Base-by-base conservation (phyloP, 202 grass and related monocot species). In the Dendrocalamus latiflorus region DNA sequence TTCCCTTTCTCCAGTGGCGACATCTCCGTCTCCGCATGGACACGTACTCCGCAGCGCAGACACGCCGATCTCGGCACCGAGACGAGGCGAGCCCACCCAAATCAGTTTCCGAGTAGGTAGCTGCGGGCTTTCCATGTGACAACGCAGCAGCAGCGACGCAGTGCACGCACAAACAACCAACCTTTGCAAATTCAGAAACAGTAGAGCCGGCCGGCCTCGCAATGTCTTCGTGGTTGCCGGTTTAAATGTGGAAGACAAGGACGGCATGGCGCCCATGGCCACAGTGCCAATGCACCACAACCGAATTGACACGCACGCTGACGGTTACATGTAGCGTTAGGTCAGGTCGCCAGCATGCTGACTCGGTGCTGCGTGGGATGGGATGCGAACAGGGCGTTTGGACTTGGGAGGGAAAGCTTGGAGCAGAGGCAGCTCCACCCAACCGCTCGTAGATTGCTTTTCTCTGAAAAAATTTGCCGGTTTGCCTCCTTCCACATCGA, bases 241-340 rank as follows among this genome's bases (percentile, higher is more conserved):
- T 4, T 61, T 8, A 62, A 74, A 78, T 83, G 72, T 60, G 42
- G 79, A 43, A 15, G 64, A 82, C 79, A 62, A 6, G 22, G 83
- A 82, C 78, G 72, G 88, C 65, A 42, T 4, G 41, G 51, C 43
- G 75, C 69, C 71, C 87, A 86, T 45, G 72, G n/a, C 65, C 77
- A 16, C 68, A n/a, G n/a, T n/a, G n/a, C n/a, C n/a, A n/a, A n/a
- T 1, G 78, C 33, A 51, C 65, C 72, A 66, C 53, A 26, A 5
- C 41, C 30, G 18, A 55, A 37, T 1, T 30, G 74, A 73, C 85
- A 64, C 66, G 86, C 1, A 3, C 34, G 36, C 3, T 20, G 10
- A 63, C 84, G 75, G 83, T 86, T 80, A 39, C 68, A 63, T 24
- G n/a, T 49, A 15, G 17, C 9, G 70, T 45, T 78, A 18, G 50